phyloP scores from a whole-genome alignment of 495 filamentous ascomycete species.

The Penicillium robsamsonii region DNA sequence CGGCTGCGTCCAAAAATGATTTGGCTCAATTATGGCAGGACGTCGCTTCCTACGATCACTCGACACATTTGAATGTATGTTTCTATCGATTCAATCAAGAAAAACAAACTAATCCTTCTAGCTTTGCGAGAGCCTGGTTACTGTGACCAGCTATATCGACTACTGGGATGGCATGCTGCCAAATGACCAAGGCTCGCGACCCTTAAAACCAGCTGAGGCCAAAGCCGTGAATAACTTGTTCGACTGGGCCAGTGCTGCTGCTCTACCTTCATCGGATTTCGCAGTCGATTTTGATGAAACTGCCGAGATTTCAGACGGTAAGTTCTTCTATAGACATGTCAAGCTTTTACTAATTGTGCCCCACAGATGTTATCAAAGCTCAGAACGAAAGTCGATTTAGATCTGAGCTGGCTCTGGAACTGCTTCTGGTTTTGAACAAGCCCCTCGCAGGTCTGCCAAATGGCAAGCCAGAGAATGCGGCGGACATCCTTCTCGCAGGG shows the following conservation, averaged over 20 bases:
- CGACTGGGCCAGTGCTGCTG: slow-evolving; percentile 33
- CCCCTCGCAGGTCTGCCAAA: slow-evolving; percentile 20
- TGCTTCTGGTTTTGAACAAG: slow-evolving; percentile 21
- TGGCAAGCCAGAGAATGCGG: slow-evolving; percentile 15
- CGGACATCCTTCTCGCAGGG: slow-evolving; percentile 34
- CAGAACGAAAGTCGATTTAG: slow-evolving; percentile 25
- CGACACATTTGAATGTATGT: slow-evolving; percentile 26
- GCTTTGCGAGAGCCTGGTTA: slow-evolving; percentile 34
- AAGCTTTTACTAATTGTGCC: not conserved
- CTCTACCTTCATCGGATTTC: slow-evolving; percentile 39
- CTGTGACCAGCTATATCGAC: slow-evolving; percentile 28
- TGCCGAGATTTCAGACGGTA: slow-evolving; percentile 24
- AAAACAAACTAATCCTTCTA: slow-evolving; percentile 14
- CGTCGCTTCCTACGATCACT: slow-evolving; percentile 26
- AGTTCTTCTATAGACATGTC: not conserved
- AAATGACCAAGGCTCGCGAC: slow-evolving; percentile 15
- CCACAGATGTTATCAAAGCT: slow-evolving; percentile 20
- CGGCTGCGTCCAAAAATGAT: slow-evolving; percentile 8
- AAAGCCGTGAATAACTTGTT: slow-evolving; percentile 31
- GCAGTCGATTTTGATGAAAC: slow-evolving; percentile 28
- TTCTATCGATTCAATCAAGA: not conserved
- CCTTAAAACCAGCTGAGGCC: slow-evolving; percentile 26
- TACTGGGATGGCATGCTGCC: slow-evolving; percentile 14
- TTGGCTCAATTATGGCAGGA: slow-evolving; percentile 34
- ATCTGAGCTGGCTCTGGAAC: slow-evolving; percentile 29